Base-by-base conservation (phyloP, 257 asterid species). In the Galeopsis tetrahit region DNA sequence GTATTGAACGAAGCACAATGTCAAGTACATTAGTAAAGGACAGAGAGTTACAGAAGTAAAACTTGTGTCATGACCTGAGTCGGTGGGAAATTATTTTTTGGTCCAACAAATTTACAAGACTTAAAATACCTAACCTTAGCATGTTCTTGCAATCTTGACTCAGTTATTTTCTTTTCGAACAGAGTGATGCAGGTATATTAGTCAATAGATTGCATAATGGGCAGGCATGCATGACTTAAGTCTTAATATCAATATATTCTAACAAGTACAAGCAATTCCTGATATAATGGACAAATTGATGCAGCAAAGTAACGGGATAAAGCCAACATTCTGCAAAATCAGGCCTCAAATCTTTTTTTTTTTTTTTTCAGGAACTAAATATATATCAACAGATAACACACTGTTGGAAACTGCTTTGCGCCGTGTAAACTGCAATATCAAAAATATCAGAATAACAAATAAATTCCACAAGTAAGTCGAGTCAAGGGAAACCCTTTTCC, bases 331-430 rank as follows among this genome's bases (percentile, higher is more conserved):
- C 39, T 46, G 71, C 35, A 61, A 58, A 31, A 59, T 0, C 34
- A 13, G 10, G 3, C 40, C 43, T 14, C 3, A 36, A 55, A 4
- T 68, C 73, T 21, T 21, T n/a, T n/a, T n/a, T 42, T 46, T 43
- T 42, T 38, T 28, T 52, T 40, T 62, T 63, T 61, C 35, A 61
- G 46, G 70, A 67, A 46, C 33, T 63, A 61, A 36, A 63, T 38
- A 40, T 34, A 21, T 53, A 43, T 46, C 60, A 51, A 58, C 10
- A 13, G 55, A 48, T 48, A 48, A 49, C 56, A 69, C n/a, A n/a
- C n/a, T n/a, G n/a, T n/a, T n/a, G n/a, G n/a, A n/a, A n/a, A n/a
- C n/a, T n/a, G n/a, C n/a, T n/a, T n/a, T n/a, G n/a, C n/a, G n/a
- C n/a, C n/a, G n/a, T n/a, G n/a, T n/a, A n/a, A n/a, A n/a, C n/a